Conservation (phyloP, 352 stramenopile species). For the Phytophthora litchii region DNA sequence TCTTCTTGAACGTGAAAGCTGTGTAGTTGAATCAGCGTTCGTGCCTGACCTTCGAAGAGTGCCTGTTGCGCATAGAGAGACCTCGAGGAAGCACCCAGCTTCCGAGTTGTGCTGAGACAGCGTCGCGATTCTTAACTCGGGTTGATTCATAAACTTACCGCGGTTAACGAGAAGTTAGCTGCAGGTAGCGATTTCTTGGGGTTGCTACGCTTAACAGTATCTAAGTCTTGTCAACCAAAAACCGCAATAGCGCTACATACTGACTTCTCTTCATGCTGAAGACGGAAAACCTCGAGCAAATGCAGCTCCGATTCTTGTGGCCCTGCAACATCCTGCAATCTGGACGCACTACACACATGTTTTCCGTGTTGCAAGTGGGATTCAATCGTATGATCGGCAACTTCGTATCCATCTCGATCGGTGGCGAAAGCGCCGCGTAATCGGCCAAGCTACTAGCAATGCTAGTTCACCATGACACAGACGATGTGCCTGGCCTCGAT, state of each 20-base stretch:
- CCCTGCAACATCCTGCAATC: slow-evolving; percentile 3
- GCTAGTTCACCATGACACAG: background rate
- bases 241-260: too few species aligned
- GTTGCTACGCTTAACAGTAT: too few species aligned
- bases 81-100: background rate
- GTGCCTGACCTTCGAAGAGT: background rate
- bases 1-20: too few species aligned
- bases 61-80: background rate
- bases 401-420: background rate
- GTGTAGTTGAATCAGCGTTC: background rate
- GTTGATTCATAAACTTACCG: too few species aligned
- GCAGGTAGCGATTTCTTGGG: too few species aligned
- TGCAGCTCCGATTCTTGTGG: slow-evolving; percentile 17
- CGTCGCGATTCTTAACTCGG: background rate
- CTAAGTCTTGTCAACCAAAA: too few species aligned
- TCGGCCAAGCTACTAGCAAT: slow-evolving; percentile 2
- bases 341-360: slow-evolving; percentile 15
- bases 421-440: slow-evolving; percentile 7
- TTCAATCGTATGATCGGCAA: background rate
- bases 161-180: too few species aligned
- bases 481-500: background rate
- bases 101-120: background rate
- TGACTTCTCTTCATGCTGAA: too few species aligned
- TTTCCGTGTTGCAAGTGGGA: slow-evolving; percentile 34
- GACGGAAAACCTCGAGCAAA: background rate